Evolutionary conservation across 2,329 filamentous ascomycete species (phyloP).

Genomic region (Colletotrichum sp.): DNA sequence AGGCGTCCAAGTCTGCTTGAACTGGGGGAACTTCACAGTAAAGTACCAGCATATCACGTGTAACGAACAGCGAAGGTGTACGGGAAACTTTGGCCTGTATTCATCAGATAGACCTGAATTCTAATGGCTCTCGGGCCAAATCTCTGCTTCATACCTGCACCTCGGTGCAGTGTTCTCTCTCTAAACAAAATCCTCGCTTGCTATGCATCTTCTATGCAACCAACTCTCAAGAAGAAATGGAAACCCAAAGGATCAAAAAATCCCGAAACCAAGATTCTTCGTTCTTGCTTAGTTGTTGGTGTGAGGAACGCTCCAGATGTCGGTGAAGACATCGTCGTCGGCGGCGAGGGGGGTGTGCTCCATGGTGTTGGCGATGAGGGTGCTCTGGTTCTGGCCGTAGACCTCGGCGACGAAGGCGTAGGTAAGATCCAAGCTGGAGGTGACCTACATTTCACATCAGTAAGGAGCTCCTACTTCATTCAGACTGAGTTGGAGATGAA

Average conservation of each 20-base stretch:
- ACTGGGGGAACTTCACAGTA: not conserved
- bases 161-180: not conserved
- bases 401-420: conserved; percentile 42
- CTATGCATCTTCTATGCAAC: not conserved
- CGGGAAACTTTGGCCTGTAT: not conserved
- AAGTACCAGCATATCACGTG: not conserved
- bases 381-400: conserved; percentile 54
- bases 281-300: conserved; percentile 6
- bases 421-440: conserved; percentile 39
- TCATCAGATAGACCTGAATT: not conserved
- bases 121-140: not conserved
- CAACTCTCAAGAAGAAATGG: not conserved
- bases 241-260: not conserved
- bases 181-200: not conserved
- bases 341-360: conserved; percentile 53
- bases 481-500: not conserved
- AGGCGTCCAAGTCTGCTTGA: not conserved
- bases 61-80: not conserved
- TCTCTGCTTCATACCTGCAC: not conserved
- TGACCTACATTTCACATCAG: conserved; percentile 28
- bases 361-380: conserved; percentile 48
- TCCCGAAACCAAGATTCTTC: too few relatives aligned
- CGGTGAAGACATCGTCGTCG: conserved; percentile 32
- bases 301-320: conserved; percentile 26
- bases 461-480: not conserved